Evolutionary conservation across 208 protist species (phyloP), one percentile per base, ranked within the genome.

Genomic region (Leishmania martiniquensis): DNA sequence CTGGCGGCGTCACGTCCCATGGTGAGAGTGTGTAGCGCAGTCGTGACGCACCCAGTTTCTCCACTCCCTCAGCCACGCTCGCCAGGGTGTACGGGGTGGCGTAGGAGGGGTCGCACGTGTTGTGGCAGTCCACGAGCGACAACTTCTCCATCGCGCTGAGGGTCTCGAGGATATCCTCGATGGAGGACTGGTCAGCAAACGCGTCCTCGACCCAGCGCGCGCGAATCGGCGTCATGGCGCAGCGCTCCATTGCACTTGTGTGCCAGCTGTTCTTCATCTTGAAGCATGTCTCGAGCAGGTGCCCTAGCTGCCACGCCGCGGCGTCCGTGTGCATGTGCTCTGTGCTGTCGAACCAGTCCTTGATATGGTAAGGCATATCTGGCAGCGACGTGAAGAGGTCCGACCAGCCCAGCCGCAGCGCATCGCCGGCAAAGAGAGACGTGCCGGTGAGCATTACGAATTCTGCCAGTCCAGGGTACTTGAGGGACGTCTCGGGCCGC

Each of bases 281-380:
- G 78, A 97, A 97, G 76, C 93, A 95, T 34, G 87, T 91, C 76
- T 96, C 91, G 25, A 98, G 85, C 67, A 98, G 79, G 42, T 97
- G 92, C 20, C 95, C 95, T 25, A 98, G 86, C 83, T 98, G 95
- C 95, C 93, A 97, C 29, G 93, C 91, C 72, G 97, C 85, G 44
- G 93, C 93, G 89, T 98, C 95, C 75, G 97, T 96, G 79, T 97
- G 94, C 93, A 98, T 97, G 82, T 97, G 93, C 81, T 98, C 95
- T 44, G 87, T 90, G 65, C 72, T 85, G 83, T 98, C 85, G 80
- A 98, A 98, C 95, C 95, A 98, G 59, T 97, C 91, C 75, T 96
- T 95, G 78, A 98, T 95, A 86, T 98, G 91, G 77, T 95, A 95
- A 62, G 88, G 88, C 84, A 96, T 93, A 81, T 98, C 93, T 45